These are phyloP conservation scores for Clavaria fumosa DNA, from an alignment of 768 basidiomycete genomes.

Conservation along the genomic window DNA sequence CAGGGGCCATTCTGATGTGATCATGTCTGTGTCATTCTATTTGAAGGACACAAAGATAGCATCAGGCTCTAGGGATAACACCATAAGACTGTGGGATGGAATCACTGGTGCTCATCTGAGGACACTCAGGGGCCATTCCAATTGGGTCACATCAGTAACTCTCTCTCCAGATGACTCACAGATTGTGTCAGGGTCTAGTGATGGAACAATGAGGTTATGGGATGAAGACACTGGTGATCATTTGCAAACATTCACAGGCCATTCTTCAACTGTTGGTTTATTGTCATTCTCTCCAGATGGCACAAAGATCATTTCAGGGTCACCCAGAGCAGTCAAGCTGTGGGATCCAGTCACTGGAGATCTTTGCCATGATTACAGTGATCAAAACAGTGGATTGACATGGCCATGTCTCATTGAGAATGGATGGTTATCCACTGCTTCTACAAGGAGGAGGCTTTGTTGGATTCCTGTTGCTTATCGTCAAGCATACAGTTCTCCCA, in stretches of 20 bases:
- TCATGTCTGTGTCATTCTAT: background rate
- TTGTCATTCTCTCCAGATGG: background rate
- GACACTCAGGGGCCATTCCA: conserved; percentile 4
- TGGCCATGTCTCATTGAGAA: too few species aligned
- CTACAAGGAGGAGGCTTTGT: too few species aligned
- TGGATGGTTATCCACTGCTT: too few species aligned
- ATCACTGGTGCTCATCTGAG: background rate
- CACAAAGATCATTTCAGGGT: background rate
- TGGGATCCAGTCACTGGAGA: background rate
- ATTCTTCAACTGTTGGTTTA: background rate
- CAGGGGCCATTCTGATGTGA: background rate
- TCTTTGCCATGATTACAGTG: too few species aligned
- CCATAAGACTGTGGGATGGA: background rate
- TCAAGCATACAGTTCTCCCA: too few species aligned
- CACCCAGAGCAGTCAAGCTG: background rate
- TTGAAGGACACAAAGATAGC: background rate
- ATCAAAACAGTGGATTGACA: too few species aligned
- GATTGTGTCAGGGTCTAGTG: conserved; percentile 1
- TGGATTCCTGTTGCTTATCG: too few species aligned
- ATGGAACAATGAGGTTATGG: conserved; percentile 8
- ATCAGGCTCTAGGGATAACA: background rate
- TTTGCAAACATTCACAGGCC: background rate
- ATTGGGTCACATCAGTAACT: conserved; percentile 3
- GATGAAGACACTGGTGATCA: conserved; percentile 4
- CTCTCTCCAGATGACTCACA: conserved; percentile 6